Base-by-base conservation (phyloP, 257 asterid species). In the Henckelia pumila region DNA sequence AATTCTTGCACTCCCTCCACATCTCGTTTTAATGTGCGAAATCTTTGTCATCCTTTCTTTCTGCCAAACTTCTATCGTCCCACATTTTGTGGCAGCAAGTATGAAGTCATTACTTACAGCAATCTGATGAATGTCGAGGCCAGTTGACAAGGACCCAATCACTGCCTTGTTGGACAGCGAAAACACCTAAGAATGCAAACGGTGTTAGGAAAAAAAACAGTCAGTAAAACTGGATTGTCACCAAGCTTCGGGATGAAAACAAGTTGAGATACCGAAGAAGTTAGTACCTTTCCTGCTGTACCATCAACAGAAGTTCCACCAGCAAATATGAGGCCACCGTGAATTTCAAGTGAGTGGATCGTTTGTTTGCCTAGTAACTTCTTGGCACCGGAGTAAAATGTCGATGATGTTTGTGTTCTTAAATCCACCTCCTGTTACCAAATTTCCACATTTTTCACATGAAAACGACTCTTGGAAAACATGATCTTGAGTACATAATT, bases 301-400 rank as follows among this genome's bases (percentile, higher is more conserved):
- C 94, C 94, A 67, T 90, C 97, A 19, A 88, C 88, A 21, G 82
- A 66, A 7, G 97, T 81, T 13, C 95, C 95, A 9, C 79, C 76
- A 25, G 91, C 87, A 19, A 73, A 71, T 23, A 88, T 78, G 67
- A 74, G 77, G 30, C 82, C 84, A 4, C 81, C 74, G 33, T 83
- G 78, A 21, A 83, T 78, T 61, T 77, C 80, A 35, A 90, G 40
- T 9, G 94, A 71, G 69, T 73, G 75, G 62, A 90, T 82, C 37
- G 89, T 79, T 71, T 88, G 97, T 72, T 90, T 90, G 58, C 93
- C 92, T 6, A 90, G 37, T 70, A 88, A 56, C 61, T 83, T 90
- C 70, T 82, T 90, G 63, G 94, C 62, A 59, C 97, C 95, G 22
- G 88, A 52, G 77, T 81, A 90, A 72, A 85, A 88, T 60, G 82